phyloP scores from a whole-genome alignment of 441 rosid genomes.

The Geranium incanum region DNA sequence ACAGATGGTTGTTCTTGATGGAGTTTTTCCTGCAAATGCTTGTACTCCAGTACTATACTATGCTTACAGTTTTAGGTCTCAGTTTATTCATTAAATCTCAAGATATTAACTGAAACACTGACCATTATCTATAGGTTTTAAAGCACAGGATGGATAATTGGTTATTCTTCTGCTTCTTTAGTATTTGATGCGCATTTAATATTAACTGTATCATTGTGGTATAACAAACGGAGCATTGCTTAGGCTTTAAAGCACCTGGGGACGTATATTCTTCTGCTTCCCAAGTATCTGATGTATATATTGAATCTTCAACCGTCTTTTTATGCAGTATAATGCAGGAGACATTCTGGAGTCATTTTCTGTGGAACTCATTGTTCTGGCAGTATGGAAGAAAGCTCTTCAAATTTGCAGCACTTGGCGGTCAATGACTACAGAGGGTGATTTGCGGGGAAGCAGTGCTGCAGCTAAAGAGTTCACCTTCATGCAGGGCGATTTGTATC shows the following conservation, averaged over 20 bases:
- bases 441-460: conserved; percentile 25
- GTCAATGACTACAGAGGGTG: conserved; percentile 27
- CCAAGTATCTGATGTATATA: background rate
- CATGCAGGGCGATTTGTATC: conserved; percentile 17
- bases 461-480: conserved; percentile 21
- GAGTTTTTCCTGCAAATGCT: background rate
- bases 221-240: too few relatives aligned
- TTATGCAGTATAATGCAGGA: conserved; percentile 52
- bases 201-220: too few relatives aligned
- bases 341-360: conserved; percentile 55
- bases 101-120: too few relatives aligned
- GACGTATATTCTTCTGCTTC: conserved; percentile 3
- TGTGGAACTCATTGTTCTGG: conserved; percentile 59
- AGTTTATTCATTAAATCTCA: background rate
- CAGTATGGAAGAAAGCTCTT: conserved; percentile 61
- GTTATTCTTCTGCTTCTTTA: too few relatives aligned
- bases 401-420: conserved; percentile 53
- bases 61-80: background rate
- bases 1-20: background rate
- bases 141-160: too few relatives aligned
- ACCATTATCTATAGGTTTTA: too few relatives aligned
- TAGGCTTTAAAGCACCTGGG: too few relatives aligned
- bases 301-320: conserved; percentile 17
- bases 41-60: background rate
- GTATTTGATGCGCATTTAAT: too few relatives aligned